Base-by-base conservation (phyloP, 441 rosid species). In the Mallotus japonicus region DNA sequence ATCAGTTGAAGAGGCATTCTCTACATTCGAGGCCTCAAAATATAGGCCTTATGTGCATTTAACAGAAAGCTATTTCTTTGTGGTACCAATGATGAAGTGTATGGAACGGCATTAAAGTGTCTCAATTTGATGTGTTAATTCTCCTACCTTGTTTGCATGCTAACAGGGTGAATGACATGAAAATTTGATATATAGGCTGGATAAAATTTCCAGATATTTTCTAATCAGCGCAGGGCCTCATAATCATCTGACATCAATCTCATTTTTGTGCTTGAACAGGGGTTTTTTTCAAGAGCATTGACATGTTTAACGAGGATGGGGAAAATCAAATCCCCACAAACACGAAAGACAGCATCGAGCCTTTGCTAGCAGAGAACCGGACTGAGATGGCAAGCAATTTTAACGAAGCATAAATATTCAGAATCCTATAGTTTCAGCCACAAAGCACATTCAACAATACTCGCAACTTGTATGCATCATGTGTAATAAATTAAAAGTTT, bases 251-350 rank as follows among this genome's bases (percentile, higher is more conserved):
- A 24, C 28, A 24, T 24, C 28, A 24, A 28, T 3, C 32, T 28
- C 69, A 44, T 56, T 47, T 68, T 11, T 65, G 55, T 73, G 20
- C n/a, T 73, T 80, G 73, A 46, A 65, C 87, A 90, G 97, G 96
- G 40, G 77, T 86, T 65, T 92, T 91, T 77, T 75, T 89, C 64
- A 80, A 71, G 50, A 83, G 89, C 28, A 87, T 78, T 1, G 92
- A 90, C 80, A 82, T 75, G 73, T 85, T 73, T 70, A 74, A 86
- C 9, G 87, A 89, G 64, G 81, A 81, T 62, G 69, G 72, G 40
- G 85, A 83, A 72, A 78, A 63, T 55, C 81, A 81, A 62, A 70
- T 56, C 53, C 55, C 65, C 10, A 9, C 59, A 0, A 10, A 24
- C 32, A 55, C 75, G 16, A 79, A 65, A 46, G 69, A 80, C 16